Base-by-base conservation (phyloP, 73 alveolate genomes). In the Paraurostyla sp. region DNA sequence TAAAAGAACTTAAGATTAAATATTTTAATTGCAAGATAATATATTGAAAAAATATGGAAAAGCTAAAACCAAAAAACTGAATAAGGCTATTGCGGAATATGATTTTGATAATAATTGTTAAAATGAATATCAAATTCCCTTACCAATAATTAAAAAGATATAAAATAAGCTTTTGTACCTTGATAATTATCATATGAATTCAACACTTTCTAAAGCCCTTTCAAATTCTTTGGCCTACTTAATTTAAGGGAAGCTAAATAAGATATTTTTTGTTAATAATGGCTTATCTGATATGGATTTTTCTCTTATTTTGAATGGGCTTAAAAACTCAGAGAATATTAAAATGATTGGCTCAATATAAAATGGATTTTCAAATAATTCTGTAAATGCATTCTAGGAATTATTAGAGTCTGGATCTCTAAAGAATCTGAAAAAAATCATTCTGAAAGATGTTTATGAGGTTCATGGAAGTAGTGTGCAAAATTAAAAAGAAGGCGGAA, bases 141-240 rank as follows among this genome's bases (percentile, higher is more conserved):
- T 60, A 4, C 78, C 78, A 60, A 60, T 60, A 7, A 6, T 60
- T 32, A 60, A 60, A 11, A 60, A 60, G 32, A 60, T 60, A 27
- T 2, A 60, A 3, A 4, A 60, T 7, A 60, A 60, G 30, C 15
- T 60, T n/a, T 32, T 60, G 15, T 60, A 25, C 50, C 32, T 60
- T 27, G 78, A 60, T 60, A 60, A 60, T 60, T 60, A 60, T 60
- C 23, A 9, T 18, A n/a, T 60, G 32, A 60, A 60, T 32, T 50
- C 78, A 27, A 60, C 51, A 11, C 68, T 69, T 32, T 38, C 65
- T 43, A 69, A 69, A 41, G 84, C 84, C 4, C 42, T 69, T 9
- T 9, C 65, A 15, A 16, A 69, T 35, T 15, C 84, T 36, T 22
- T 69, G 3, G 56, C 7, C 7, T 41, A 69, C 84, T 23, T 69